Evolutionary conservation across 2,329 filamentous ascomycete genomes (phyloP).

Genomic region (Didymella pinodella): DNA sequence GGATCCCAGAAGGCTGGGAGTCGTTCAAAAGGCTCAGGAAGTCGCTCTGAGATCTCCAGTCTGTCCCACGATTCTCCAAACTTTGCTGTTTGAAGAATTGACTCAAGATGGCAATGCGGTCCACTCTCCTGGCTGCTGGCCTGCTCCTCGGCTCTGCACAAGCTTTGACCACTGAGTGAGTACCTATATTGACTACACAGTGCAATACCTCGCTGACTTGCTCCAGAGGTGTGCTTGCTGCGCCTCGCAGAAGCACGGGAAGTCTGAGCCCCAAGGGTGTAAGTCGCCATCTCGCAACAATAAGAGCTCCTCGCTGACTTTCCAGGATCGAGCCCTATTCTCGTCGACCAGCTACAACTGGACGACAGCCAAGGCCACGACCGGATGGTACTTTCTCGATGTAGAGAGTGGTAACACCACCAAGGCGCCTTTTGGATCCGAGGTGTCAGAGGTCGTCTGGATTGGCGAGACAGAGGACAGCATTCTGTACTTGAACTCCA

Average conservation of each 20-base stretch:
- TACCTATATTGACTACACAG: not conserved
- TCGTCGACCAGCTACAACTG: slow-evolving; percentile 48
- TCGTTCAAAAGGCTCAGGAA: slow-evolving; percentile 29
- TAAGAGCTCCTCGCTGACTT: slow-evolving; percentile 10
- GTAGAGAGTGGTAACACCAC: slow-evolving; percentile 43
- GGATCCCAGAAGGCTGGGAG: slow-evolving; percentile 14
- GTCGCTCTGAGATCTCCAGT: slow-evolving; percentile 8
- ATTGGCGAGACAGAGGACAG: slow-evolving; percentile 50
- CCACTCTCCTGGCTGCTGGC: slow-evolving; percentile 34
- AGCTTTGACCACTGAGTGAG: slow-evolving; percentile 42
- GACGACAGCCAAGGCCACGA: slow-evolving; percentile 51
- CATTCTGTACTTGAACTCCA: slow-evolving; percentile 70
- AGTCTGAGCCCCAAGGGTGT: slow-evolving; percentile 47
- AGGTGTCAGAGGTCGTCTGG: slow-evolving; percentile 47
- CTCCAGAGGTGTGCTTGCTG: slow-evolving; percentile 34
- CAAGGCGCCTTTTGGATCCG: slow-evolving; percentile 44
- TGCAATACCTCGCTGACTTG: slow-evolving; percentile 11
- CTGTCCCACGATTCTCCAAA: slow-evolving; percentile 18
- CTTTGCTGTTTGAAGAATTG: slow-evolving; percentile 15
- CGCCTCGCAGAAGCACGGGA: slow-evolving; percentile 44
- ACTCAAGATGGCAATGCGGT: slow-evolving; percentile 40
- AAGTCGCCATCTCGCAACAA: slow-evolving; percentile 9
- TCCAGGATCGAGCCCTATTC: slow-evolving; percentile 45
- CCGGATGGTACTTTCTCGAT: slow-evolving; percentile 57
- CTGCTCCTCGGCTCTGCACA: slow-evolving; percentile 37